Evolutionary conservation across 352 stramenopile genomes (phyloP).

Genomic region (Lagenidium sp.): DNA sequence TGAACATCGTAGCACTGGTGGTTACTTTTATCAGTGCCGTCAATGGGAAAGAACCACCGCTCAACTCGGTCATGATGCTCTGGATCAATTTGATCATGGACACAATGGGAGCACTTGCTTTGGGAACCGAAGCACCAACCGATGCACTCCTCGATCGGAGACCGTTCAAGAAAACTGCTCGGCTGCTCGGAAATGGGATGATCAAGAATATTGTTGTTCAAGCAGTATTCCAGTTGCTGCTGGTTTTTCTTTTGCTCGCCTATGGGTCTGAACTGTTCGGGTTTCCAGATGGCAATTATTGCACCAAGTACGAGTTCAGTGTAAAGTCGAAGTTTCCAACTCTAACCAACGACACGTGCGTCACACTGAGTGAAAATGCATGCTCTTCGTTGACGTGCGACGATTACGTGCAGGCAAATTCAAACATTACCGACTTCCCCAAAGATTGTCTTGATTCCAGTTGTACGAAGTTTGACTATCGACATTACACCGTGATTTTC

Average conservation of each 20-base stretch:
- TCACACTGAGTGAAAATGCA: constrained; percentile 28
- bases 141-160: constrained; percentile 51
- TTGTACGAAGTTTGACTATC: constrained; percentile 64
- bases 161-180: constrained; percentile 63
- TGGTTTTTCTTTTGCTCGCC: constrained; percentile 76
- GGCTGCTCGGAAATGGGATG: constrained; percentile 47
- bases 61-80: constrained; percentile 85
- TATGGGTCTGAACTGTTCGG: constrained; percentile 52
- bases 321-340: constrained; percentile 41
- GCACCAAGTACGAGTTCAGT: constrained; percentile 25
- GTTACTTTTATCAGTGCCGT: constrained; percentile 80
- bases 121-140: constrained; percentile 62
- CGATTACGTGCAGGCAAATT: constrained; percentile 34
- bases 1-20: constrained; percentile 75
- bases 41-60: constrained; percentile 64
- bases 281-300: constrained; percentile 49
- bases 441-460: constrained; percentile 30
- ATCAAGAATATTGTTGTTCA: constrained; percentile 74
- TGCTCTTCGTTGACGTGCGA: constrained; percentile 46
- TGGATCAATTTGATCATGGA: constrained; percentile 88
- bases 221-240: constrained; percentile 62
- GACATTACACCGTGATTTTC: constrained; percentile 97
- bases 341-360: constrained; percentile 27
- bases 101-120: constrained; percentile 62
- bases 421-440: constrained; percentile 33